A percentile compares a stretch with the other conserved stretches of the same genome.
Conservation (phyloP, 257 asterid species). For the Solanum chmielewskii region DNA sequence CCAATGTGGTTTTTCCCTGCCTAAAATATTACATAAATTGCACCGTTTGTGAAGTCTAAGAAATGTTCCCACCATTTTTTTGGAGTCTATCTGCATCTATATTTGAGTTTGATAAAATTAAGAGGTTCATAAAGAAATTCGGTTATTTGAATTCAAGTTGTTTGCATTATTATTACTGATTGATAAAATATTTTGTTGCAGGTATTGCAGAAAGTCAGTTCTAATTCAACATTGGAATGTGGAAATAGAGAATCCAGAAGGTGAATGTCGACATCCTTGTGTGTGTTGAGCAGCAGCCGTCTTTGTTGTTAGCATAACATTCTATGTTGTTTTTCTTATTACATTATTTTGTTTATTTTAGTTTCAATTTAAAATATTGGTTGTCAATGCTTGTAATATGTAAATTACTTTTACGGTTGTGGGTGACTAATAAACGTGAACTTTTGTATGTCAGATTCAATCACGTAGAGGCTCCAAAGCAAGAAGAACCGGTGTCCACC, state of each 20-base stretch:
- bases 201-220: conserved; percentile 25
- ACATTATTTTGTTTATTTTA: not conserved
- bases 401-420: not conserved
- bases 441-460: conserved; percentile 24
- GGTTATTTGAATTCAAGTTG: not conserved
- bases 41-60: not conserved
- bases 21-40: not conserved
- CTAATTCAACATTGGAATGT: conserved; percentile 22
- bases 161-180: not conserved
- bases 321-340: not conserved
- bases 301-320: not conserved
- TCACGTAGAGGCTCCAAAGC: conserved; percentile 23
- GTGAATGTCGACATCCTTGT: conserved; percentile 23
- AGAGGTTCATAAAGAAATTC: not conserved
- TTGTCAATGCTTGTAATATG: not conserved
- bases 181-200: conserved; percentile 15
- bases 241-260: conserved; percentile 50
- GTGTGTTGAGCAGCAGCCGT: not conserved
- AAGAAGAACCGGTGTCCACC: conserved; percentile 23
- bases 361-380: not conserved
- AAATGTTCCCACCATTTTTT: not conserved
- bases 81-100: not conserved
- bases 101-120: not conserved
- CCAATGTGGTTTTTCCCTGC: not conserved
- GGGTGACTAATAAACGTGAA: not conserved